Evolutionary conservation across 169 alveolate genomes (phyloP), one percentile per base, ranked within the genome.

Genomic region (Plasmodium cynomolgi): DNA sequence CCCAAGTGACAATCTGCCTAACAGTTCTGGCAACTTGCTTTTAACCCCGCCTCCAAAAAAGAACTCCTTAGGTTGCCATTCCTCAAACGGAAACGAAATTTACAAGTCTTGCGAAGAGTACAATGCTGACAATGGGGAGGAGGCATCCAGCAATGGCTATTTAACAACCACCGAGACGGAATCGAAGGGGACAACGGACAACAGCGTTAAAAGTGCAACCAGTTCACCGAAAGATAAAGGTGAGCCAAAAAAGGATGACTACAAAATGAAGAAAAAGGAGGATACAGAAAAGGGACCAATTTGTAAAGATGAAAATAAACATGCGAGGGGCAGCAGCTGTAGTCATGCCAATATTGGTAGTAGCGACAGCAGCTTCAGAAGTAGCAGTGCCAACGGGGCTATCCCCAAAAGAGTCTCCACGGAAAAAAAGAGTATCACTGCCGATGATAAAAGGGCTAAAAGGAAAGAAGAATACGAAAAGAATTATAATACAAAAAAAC

Each of bases 1-100:
- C 54, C 33, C 41, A 39, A 72, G 56, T 41, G 20, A 17, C 3
- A 81, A 47, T 81, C 68, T 3, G 15, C 56, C 54, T 47, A 47
- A 15, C 56, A 26, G 17, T 73, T 26, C 84, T 17, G 37, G 23
- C 72, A 54, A 83, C 29, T 20, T 11, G 20, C 13, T 26, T 11
- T 83, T 83, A 41, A 23, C 37, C 26, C 68, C 56, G 20, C 91
- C 81, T 33, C 80, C 34, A 15, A 85, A 85, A 54, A 85, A 75
- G 68, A 85, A 85, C 80, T 75, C 93, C 1, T 17, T 75, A 31
- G 77, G 34, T 4, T 85, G n/a, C 47, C 41, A 85, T 85, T 85
- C 93, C 23, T 85, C 93, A 31, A 85, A 85, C 31, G 93, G 93
- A 37, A 85, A 85, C 71, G 93, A 85, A 44, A 50, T 85, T n/a